Conservation (phyloP, 2,329 filamentous ascomycete species). For the Aureobasidium sp. region DNA sequence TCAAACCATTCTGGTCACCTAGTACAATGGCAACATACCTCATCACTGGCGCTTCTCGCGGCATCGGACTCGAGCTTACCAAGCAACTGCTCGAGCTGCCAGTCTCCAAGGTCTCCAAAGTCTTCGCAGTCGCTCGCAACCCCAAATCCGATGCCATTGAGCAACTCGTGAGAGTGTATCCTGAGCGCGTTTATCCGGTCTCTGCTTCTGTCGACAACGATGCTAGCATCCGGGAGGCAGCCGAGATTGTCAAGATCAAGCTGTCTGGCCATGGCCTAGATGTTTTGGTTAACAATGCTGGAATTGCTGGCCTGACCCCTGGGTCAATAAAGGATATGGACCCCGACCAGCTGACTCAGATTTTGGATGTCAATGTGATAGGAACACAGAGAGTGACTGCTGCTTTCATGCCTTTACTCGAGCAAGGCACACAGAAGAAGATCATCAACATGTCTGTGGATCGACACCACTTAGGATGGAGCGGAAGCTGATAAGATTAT, state of each 20-base stretch:
- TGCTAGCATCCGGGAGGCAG: constrained; percentile 32
- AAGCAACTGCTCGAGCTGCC: constrained; percentile 27
- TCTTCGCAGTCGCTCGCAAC: constrained; percentile 36
- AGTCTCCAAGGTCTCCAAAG: constrained; percentile 30
- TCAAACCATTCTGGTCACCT: too few species aligned
- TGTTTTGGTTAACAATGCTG: constrained; percentile 43
- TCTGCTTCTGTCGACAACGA: constrained; percentile 34
- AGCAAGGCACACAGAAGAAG: constrained; percentile 35
- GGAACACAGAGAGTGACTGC: constrained; percentile 35
- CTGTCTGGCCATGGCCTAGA: constrained; percentile 38
- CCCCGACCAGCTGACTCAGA: constrained; percentile 23
- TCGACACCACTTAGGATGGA: neutral
- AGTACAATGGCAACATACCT: constrained; percentile 28
- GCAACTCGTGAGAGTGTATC: constrained; percentile 30
- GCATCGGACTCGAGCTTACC: constrained; percentile 32
- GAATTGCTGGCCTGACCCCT: constrained; percentile 21
- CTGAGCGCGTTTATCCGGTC: constrained; percentile 33
- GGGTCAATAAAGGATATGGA: constrained; percentile 15
- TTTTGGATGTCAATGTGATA: constrained; percentile 33
- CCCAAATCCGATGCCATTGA: constrained; percentile 29
- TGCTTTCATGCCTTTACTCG: constrained; percentile 32
- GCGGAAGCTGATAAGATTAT: neutral
- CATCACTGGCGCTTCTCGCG: constrained; percentile 32
- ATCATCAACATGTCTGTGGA: constrained; percentile 38
- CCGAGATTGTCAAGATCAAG: constrained; percentile 26